Conservation (phyloP, 2,329 filamentous ascomycete species). For the Ophiocordyceps robertsii region DNA sequence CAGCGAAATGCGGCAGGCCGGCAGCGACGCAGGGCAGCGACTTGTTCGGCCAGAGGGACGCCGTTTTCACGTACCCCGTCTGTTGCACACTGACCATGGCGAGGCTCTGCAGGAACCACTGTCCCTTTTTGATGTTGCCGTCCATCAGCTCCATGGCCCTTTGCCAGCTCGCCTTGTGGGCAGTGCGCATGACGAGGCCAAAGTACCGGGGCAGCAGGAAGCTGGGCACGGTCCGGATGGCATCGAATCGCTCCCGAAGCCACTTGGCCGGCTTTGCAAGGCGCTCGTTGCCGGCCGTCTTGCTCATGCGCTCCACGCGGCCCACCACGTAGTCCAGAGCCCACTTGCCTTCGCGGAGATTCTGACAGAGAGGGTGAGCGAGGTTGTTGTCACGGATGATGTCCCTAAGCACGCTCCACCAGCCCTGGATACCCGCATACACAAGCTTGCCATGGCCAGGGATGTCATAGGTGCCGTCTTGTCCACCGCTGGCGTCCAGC, state of each 20-base stretch:
- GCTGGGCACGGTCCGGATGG: constrained; percentile 70
- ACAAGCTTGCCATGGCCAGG: constrained; percentile 74
- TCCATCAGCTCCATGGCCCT: constrained; percentile 69
- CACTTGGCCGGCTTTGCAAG: constrained; percentile 58
- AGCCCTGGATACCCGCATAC: constrained; percentile 94
- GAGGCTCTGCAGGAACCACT: constrained; percentile 78
- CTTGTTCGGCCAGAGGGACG: constrained; percentile 78
- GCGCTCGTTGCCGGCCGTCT: constrained; percentile 45
- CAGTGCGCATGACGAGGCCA: constrained; percentile 73
- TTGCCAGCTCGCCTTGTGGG: constrained; percentile 73
- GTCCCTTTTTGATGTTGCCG: constrained; percentile 62
- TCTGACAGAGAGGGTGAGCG: constrained; percentile 84
- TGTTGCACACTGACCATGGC: constrained; percentile 87
- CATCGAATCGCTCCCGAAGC: constrained; percentile 75
- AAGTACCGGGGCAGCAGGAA: constrained; percentile 92
- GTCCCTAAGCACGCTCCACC: constrained; percentile 84
- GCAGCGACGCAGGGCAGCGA: constrained; percentile 79
- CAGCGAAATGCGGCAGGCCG: constrained; percentile 85
- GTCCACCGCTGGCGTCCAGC: constrained; percentile 61
- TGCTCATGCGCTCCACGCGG: constrained; percentile 60
- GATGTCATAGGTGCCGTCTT: constrained; percentile 80
- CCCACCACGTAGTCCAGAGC: constrained; percentile 76
- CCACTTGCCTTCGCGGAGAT: constrained; percentile 86
- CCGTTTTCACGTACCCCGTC: constrained; percentile 78
- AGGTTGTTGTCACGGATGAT: constrained; percentile 84